Evolutionary conservation across 2,329 filamentous ascomycete species (phyloP).

Genomic region (Cryphonectria radicalis): DNA sequence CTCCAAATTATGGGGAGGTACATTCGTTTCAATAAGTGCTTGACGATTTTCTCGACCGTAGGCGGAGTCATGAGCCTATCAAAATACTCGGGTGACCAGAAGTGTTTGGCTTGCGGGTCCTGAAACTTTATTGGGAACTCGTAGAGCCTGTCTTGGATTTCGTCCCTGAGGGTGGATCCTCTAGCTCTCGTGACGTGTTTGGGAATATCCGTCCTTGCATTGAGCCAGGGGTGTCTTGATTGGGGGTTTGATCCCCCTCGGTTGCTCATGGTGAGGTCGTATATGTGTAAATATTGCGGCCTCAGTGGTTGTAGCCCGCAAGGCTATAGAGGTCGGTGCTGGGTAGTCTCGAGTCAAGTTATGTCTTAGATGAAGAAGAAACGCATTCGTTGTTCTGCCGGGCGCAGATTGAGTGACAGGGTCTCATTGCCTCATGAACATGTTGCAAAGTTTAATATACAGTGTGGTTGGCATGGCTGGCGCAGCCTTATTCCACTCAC

Average conservation of each 20-base stretch:
- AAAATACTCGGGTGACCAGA: background rate
- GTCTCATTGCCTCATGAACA: background rate
- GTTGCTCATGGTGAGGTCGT: background rate
- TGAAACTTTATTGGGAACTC: background rate
- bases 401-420: no score
- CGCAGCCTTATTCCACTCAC: background rate
- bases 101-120: background rate
- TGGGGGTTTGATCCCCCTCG: no score
- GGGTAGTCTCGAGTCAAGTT: background rate
- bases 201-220: background rate
- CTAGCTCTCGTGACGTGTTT: background rate
- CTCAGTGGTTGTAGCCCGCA: background rate
- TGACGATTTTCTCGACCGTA: background rate
- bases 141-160: background rate
- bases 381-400: no score
- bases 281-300: background rate
- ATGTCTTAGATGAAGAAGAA: background rate
- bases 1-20: background rate
- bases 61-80: background rate
- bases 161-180: background rate
- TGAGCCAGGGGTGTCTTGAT: background rate
- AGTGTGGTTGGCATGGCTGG: background rate
- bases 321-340: background rate
- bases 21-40: background rate
- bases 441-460: background rate